Evolutionary conservation across 148 eudicot genomes (phyloP).

Genomic region (Vaccinium myrtillus): DNA sequence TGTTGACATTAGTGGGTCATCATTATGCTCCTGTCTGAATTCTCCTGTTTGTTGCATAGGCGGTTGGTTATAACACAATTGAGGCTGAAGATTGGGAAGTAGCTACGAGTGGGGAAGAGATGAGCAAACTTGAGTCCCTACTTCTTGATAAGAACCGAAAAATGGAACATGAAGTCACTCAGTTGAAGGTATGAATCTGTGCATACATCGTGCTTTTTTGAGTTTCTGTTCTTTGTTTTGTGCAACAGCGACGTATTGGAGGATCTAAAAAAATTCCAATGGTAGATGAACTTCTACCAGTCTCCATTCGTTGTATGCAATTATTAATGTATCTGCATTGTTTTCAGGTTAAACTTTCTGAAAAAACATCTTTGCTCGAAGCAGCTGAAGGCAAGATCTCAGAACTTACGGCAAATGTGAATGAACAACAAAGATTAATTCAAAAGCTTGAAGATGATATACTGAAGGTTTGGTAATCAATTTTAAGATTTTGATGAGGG

Average conservation of each 20-base stretch:
- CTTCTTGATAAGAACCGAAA: conserved; percentile 97
- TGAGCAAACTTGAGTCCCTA: conserved; percentile 96
- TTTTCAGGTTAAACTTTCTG: conserved; percentile 84
- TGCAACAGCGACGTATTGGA: neutral
- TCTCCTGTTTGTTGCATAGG: conserved; percentile 43
- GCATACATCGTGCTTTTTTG: neutral
- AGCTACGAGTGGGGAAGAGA: conserved; percentile 97
- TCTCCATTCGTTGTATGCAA: neutral
- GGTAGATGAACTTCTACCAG: neutral
- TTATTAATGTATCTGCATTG: conserved; percentile 1
- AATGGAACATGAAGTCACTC: conserved; percentile 98
- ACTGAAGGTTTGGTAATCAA: conserved; percentile 54
- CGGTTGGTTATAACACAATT: conserved; percentile 98
- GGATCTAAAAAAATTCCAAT: conserved; percentile 5
- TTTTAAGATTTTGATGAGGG: neutral
- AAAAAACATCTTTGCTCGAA: conserved; percentile 72
- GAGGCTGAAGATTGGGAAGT: conserved; percentile 99
- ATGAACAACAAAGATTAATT: conserved; percentile 80
- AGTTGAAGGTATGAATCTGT: conserved; percentile 61
- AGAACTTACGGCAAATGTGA: conserved; percentile 63
- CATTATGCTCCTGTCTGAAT: conserved; percentile 10
- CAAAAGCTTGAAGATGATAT: conserved; percentile 99
- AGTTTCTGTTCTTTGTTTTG: neutral
- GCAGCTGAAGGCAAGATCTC: conserved; percentile 73
- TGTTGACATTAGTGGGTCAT: neutral